Evolutionary conservation across 2,329 filamentous ascomycete genomes (phyloP), one percentile per base, ranked within the genome.

Genomic region (Aureobasidium mangrovei): DNA sequence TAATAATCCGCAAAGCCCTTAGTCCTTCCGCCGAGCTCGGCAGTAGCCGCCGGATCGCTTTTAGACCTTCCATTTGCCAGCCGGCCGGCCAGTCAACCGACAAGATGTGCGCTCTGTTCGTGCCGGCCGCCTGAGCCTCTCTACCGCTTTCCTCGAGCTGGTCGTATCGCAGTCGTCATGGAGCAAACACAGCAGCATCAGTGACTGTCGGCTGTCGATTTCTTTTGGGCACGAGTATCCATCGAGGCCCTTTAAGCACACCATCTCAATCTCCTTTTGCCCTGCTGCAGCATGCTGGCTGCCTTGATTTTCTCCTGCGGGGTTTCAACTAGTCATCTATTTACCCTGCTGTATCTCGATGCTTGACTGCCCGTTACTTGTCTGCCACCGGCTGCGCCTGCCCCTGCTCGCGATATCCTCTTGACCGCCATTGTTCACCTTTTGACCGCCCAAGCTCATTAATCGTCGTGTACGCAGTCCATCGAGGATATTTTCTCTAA

Each of bases 261-360:
- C 45, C 33, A 29, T 24, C 45, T 24, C 45, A 18, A 47, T 29
- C 45, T 29, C 33, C 18, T 8, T 31, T 33, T 32, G 45, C 45
- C 36, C 18, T 24, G 33, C 10, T 47, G 10, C 10, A 47, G 33
- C 45, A 18, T 44, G 12, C 9, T 27, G 38, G 26, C 32, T 47
- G 45, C 45, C 45, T 38, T 47, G 45, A 28, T 36, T 47, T 47
- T 29, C 26, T 38, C 33, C 45, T 38, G 45, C 18, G 45, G 45
- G 45, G 36, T 47, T 47, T 35, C 18, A 38, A 39, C 45, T 47
- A 47, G 45, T 18, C n/a, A 18, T 18, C 36, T 39, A 18, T 47
- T 7, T 47, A 38, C 7, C 18, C 32, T 47, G 26, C 45, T 38
- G 4, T 27, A 39, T 47, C 45, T 47, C 45, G 10, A 47, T 26